Percentiles rank a stretch among this genome's conserved stretches.
These are phyloP conservation scores for Furcasterigmium furcatum DNA, from an alignment of 2,329 filamentous ascomycete genomes.

Conservation along the genomic window DNA sequence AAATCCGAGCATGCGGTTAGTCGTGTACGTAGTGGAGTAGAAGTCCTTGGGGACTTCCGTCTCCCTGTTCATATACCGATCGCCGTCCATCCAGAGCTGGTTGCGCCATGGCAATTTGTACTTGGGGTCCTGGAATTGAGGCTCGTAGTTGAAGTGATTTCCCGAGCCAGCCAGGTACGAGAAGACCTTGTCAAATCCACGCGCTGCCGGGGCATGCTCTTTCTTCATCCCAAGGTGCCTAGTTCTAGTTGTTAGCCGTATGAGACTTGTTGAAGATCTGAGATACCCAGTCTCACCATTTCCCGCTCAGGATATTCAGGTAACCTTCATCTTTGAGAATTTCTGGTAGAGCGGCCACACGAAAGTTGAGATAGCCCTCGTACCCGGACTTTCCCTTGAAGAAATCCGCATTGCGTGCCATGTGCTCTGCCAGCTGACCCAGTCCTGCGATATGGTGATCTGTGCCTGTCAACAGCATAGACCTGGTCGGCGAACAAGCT, in stretches of 20 bases:
- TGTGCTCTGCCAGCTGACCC: constrained; percentile 47
- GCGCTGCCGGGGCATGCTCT: constrained; percentile 28
- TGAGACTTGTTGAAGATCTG: too few species aligned
- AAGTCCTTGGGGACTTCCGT: constrained; percentile 33
- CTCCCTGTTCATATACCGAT: constrained; percentile 29
- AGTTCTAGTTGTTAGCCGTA: constrained; percentile 11
- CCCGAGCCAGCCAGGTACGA: constrained; percentile 35
- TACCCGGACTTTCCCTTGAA: constrained; percentile 19
- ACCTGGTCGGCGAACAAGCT: constrained; percentile 54
- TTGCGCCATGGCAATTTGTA: constrained; percentile 1
- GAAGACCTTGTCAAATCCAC: constrained; percentile 38
- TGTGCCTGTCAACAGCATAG: constrained; percentile 59
- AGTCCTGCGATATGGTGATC: constrained; percentile 53
- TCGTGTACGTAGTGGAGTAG: constrained; percentile 40
- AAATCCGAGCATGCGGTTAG: constrained; percentile 36
- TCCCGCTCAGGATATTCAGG: constrained; percentile 23
- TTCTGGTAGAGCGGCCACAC: constrained; percentile 22
- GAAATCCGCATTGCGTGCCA: constrained; percentile 2
- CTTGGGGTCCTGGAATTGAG: constrained; percentile 18
- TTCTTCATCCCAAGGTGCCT: constrained; percentile 26
- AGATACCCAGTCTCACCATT: constrained; percentile 23
- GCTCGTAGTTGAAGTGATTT: constrained; percentile 55
- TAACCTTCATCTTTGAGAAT: constrained; percentile 25
- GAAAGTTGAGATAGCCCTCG: constrained; percentile 26
- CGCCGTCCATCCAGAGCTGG: constrained; percentile 37